These are phyloP conservation scores for Candida ovalis DNA, from an alignment of 805 yeast species.

Conservation along the genomic window DNA sequence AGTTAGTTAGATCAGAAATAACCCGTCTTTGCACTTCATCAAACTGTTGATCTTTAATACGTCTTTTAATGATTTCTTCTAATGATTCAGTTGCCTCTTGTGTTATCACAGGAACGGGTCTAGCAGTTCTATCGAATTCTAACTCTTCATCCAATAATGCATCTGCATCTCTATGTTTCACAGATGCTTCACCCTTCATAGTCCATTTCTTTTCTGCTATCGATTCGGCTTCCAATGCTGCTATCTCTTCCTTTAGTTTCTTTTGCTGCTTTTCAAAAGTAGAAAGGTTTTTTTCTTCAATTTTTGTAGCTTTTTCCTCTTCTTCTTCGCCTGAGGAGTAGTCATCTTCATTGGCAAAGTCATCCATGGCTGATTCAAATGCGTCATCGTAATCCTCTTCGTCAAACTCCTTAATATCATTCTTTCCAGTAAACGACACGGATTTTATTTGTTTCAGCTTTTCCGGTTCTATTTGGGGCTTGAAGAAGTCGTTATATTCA, in stretches of 20 bases:
- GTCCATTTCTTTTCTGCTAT: slow-evolving; percentile 93
- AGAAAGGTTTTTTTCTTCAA: slow-evolving; percentile 44
- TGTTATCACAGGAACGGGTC: slow-evolving; percentile 94
- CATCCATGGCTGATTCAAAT: slow-evolving; percentile 57
- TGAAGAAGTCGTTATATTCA: slow-evolving; percentile 67
- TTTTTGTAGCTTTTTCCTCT: slow-evolving; percentile 29
- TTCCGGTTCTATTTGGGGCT: slow-evolving; percentile 23
- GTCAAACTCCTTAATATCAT: slow-evolving; percentile 42
- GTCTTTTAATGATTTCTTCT: slow-evolving; percentile 83
- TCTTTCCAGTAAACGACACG: slow-evolving; percentile 18
- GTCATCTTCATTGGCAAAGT: slow-evolving; percentile 46
- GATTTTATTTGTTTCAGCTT: slow-evolving; percentile 11
- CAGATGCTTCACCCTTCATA: slow-evolving; percentile 85
- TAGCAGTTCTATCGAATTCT: slow-evolving; percentile 89
- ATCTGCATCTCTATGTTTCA: slow-evolving; percentile 78
- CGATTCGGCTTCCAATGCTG: slow-evolving; percentile 76
- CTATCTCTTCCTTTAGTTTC: slow-evolving; percentile 72
- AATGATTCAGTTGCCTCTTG: slow-evolving; percentile 79
- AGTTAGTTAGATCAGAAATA: slow-evolving; percentile 61
- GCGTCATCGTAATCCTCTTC: slow-evolving; percentile 64
- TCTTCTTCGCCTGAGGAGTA: slow-evolving; percentile 35
- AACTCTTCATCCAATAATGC: slow-evolving; percentile 77
- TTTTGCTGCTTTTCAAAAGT: slow-evolving; percentile 81
- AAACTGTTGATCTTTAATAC: slow-evolving; percentile 71
- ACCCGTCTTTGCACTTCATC: slow-evolving; percentile 80